Evolutionary conservation across 2,329 filamentous ascomycete genomes (phyloP).

Genomic region (Macrophomina tecta): DNA sequence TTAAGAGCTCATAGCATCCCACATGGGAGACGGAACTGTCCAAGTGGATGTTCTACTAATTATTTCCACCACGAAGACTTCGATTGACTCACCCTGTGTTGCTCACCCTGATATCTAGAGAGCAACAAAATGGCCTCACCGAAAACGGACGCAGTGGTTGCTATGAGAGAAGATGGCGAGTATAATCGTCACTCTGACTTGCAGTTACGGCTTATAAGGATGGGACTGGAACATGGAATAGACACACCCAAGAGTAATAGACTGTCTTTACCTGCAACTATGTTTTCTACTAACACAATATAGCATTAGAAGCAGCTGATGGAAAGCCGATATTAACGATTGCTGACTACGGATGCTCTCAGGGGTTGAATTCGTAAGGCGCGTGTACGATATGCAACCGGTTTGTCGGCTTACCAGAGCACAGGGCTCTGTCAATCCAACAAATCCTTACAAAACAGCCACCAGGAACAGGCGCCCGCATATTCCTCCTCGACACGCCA

Average conservation of each 20-base stretch:
- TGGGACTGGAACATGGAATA: background rate
- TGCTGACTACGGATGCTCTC: constrained; percentile 1
- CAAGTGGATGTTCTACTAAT: too few relatives aligned
- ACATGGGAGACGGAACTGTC: too few relatives aligned
- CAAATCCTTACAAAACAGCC: background rate
- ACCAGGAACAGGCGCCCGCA: background rate
- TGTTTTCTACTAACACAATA: background rate
- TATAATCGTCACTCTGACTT: background rate
- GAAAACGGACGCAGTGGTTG: background rate
- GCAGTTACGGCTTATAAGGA: background rate
- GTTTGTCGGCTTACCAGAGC: background rate
- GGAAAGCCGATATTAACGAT: background rate
- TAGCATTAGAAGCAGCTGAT: background rate
- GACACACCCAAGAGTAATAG: background rate
- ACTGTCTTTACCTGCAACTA: background rate
- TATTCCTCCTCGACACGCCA: background rate
- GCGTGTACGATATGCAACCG: too few relatives aligned
- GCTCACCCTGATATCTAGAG: too few relatives aligned
- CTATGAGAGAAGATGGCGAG: background rate
- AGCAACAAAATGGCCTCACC: background rate
- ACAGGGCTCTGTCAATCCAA: background rate
- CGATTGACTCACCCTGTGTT: too few relatives aligned
- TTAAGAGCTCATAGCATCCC: too few relatives aligned
- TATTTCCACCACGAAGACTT: too few relatives aligned
- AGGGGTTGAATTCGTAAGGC: background rate